Evolutionary conservation across 805 yeast genomes (phyloP), one percentile per base, ranked within the genome.

Genomic region (Starmerella roubikii): DNA sequence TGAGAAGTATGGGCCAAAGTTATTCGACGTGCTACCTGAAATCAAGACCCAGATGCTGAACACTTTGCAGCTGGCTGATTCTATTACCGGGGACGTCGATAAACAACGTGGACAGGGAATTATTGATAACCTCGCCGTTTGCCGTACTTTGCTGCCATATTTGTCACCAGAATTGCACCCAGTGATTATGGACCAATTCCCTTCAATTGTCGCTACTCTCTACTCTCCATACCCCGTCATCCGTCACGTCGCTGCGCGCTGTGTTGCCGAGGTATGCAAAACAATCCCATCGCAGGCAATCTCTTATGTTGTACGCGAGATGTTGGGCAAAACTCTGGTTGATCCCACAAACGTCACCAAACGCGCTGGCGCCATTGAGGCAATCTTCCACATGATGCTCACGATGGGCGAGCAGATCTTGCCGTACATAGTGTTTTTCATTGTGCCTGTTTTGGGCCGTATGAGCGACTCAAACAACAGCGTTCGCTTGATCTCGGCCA

Each of bases 381-480:
- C 91, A 19, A 69, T 88, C 7, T 86, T 83, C 55, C 96, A 91
- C 54, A 65, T 91, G 34, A 74, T 94, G 2, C 66, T 68, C 29
- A 70, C 79, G 3, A 84, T 91, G 95, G 96, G 93, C 1, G 66
- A 82, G 7, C 80, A 73, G 44, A 84, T 93, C 40, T 63, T 91
- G 44, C 99, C 99, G 0, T 91, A 88, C 58, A 86, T 91, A 34
- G 93, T 91, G 27, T 91, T 91, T 57, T 69, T 91, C 51, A 84
- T 91, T 57, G 97, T 93, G 21, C 98, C 99, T 10, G 84, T 91
- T 3, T 65, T 91, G 50, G 99, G 98, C 32, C 71, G 98, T 54
- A 91, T 91, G 98, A 86, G 95, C 67, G 99, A 91, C 58, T 68
- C 94, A 1, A 83, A 88, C 54, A 69, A 68, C 37, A 94, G 83